Percentiles rank a stretch among this genome's conserved stretches.
Conservation (phyloP, 192 early-diverging fungal genomes). For the Umbelopsis ramanniana region DNA sequence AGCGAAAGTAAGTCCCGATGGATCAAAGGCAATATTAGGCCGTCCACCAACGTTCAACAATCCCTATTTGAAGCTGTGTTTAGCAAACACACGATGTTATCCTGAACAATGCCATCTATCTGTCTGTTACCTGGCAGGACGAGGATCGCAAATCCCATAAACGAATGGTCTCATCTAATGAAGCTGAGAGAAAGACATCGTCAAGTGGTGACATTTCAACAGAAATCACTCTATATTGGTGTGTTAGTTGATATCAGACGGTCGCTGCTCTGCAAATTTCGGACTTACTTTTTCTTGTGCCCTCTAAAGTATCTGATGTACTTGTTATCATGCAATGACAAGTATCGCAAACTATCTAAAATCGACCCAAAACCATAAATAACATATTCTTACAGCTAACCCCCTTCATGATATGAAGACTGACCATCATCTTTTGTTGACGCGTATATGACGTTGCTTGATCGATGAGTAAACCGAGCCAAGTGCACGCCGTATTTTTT, state of each 20-base stretch:
- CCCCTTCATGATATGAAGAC: background rate
- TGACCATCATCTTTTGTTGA: slow-evolving; percentile 93
- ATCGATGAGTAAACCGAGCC: slow-evolving; percentile 85
- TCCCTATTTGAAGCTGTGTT: slow-evolving; percentile 37
- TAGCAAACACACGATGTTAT: slow-evolving; percentile 15
- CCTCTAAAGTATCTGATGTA: slow-evolving; percentile 93
- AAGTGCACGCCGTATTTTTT: slow-evolving; percentile 96
- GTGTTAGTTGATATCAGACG: background rate
- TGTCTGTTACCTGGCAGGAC: slow-evolving; percentile 56
- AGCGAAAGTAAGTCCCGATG: slow-evolving; percentile 79
- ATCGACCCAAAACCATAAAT: background rate
- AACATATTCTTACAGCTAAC: background rate
- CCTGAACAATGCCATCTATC: background rate
- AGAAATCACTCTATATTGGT: slow-evolving; percentile 62
- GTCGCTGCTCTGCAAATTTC: background rate
- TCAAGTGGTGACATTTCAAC: slow-evolving; percentile 85
- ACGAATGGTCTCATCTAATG: slow-evolving; percentile 74
- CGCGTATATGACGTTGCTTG: slow-evolving; percentile 82
- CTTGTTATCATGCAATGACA: slow-evolving; percentile 94
- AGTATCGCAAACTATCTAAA: slow-evolving; percentile 88
- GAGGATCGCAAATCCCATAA: slow-evolving; percentile 83
- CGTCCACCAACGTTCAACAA: slow-evolving; percentile 41
- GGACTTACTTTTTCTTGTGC: slow-evolving; percentile 67
- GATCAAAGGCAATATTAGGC: slow-evolving; percentile 77
- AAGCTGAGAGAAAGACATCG: slow-evolving; percentile 83